Conservation (phyloP, 2,329 filamentous ascomycete species). For the Cryoendolithus antarcticus region DNA sequence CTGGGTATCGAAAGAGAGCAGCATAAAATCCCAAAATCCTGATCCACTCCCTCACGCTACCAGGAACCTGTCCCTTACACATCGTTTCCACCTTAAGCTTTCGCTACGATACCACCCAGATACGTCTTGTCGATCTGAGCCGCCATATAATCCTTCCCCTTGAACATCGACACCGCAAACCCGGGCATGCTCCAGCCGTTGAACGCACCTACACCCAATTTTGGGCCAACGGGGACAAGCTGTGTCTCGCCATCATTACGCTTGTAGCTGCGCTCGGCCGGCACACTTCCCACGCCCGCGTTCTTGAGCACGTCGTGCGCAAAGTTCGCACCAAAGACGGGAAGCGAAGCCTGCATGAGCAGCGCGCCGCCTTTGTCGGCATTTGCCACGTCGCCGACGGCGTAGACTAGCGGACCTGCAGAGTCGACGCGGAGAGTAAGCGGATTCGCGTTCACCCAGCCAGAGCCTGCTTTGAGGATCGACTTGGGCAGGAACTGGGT, state of each 20-base stretch:
- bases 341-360: slow-evolving; percentile 28
- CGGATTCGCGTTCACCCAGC: slow-evolving; percentile 37
- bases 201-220: slow-evolving; percentile 25
- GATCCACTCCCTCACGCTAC: no score
- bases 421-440: slow-evolving; percentile 34
- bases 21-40: no score
- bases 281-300: slow-evolving; percentile 12
- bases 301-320: slow-evolving; percentile 32
- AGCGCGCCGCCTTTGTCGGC: slow-evolving; percentile 31
- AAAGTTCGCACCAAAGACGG: slow-evolving; percentile 33
- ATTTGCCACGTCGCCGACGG: slow-evolving; percentile 34
- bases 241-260: slow-evolving; percentile 21
- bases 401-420: slow-evolving; percentile 35
- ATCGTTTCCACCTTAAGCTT: slow-evolving; percentile 1
- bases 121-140: slow-evolving; percentile 15
- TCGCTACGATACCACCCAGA: slow-evolving; percentile 18
- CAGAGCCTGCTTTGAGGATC: slow-evolving; percentile 31
- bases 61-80: no score
- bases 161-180: slow-evolving; percentile 21
- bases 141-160: slow-evolving; percentile 26
- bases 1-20: no score
- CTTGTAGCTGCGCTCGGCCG: slow-evolving; percentile 17
- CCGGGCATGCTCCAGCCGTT: slow-evolving; percentile 22
- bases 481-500: slow-evolving; percentile 37
- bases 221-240: slow-evolving; percentile 18